These are phyloP conservation scores for Teratosphaeriaceae sp. DNA, from an alignment of 2,329 filamentous ascomycete species.

Conservation along the genomic window DNA sequence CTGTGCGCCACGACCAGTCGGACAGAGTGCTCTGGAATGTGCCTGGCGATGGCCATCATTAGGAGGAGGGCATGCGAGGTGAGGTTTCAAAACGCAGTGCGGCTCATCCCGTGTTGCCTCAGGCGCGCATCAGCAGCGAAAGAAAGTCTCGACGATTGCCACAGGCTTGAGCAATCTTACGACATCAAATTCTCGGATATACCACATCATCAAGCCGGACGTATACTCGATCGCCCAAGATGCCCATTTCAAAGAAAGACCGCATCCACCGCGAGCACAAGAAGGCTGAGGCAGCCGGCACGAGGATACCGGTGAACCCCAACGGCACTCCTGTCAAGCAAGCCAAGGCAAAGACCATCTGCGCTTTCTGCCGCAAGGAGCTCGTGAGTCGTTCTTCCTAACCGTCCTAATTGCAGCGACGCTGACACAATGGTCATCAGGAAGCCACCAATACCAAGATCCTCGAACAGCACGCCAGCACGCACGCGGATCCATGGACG, in stretches of 20 bases:
- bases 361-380: slow-evolving; percentile 24
- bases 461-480: slow-evolving; percentile 47
- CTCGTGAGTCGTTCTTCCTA: slow-evolving; percentile 12
- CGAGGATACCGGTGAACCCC: slow-evolving; percentile 22
- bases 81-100: too few relatives aligned
- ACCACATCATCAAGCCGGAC: neutral
- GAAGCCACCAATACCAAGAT: slow-evolving; percentile 46
- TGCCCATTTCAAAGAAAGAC: slow-evolving; percentile 47
- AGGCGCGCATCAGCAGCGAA: too few relatives aligned
- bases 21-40: too few relatives aligned
- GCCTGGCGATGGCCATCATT: too few relatives aligned
- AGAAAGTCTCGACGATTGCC: too few relatives aligned
- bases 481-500: slow-evolving; percentile 47
- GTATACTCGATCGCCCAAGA: slow-evolving; percentile 20
- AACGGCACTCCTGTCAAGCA: slow-evolving; percentile 48
- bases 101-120: too few relatives aligned
- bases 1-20: too few relatives aligned
- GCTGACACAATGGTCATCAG: neutral
- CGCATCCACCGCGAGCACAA: slow-evolving; percentile 51
- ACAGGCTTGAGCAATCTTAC: too few relatives aligned
- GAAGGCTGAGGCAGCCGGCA: slow-evolving; percentile 49
- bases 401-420: neutral
- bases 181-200: too few relatives aligned
- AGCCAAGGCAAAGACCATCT: slow-evolving; percentile 44
- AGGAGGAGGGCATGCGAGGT: too few relatives aligned